Base-by-base conservation (phyloP, 257 asterid genomes). In the Apocynum venetum region DNA sequence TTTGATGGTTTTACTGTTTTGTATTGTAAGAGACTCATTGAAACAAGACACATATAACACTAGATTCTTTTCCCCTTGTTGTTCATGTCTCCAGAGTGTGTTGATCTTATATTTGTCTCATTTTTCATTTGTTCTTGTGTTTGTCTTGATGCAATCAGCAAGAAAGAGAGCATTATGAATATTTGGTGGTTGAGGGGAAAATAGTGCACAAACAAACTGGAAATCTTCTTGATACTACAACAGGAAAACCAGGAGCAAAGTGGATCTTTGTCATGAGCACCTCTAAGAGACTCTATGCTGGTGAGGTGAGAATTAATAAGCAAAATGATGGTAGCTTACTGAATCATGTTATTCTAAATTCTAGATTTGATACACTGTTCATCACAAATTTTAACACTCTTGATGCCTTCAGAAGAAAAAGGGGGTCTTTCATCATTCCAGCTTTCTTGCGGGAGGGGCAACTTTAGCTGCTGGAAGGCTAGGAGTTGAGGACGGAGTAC, bases 181-280 rank as follows among this genome's bases (percentile, higher is more conserved):
- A 76, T 43, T 81, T 76, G 79, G 88, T 92, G 72, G 82, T 71
- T 56, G 93, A 90, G 35, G 97, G 97, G 79, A 88, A 81, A 80
- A 72, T 92, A 77, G 48, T 86, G 82, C 91, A 89, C 77, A 83
- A 83, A 49, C 85, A 82, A 73, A 83, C 90, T 63, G 87, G 92
- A 76, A 76, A 82, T 49, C 86, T 83, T 76, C 94, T 96, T 76
- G 90, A 91, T 80, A 91, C 97, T 35, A 84, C 73, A 64, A 79
- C 79, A 76, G 89, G 87, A 56, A 70, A 80, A 46, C 75, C 82
- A 53, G 94, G 88, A 77, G 83, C 86, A 41, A 96, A 93, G 81
- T 91, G 96, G 97, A 96, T 96, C 80, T 96, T 96, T 79, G 99
- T 91, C 80, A 86, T 96, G 97, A 90, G 97, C 99, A 93, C 99